Evolutionary conservation across 257 asterid species (phyloP).

Genomic region (Solanum neorickii): DNA sequence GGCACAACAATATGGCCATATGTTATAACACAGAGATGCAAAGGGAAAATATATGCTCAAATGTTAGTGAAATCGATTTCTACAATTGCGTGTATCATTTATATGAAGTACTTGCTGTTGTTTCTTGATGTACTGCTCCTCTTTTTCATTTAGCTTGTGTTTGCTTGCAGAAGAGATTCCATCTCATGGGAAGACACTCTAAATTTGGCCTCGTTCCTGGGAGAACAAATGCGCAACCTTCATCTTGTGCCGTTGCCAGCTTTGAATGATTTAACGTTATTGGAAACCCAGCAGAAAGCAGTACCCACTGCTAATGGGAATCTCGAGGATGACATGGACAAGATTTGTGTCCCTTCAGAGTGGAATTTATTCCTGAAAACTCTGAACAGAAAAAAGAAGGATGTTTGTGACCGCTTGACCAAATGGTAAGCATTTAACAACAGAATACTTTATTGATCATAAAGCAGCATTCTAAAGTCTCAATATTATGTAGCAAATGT

Average conservation of each 20-base stretch:
- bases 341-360: slow-evolving; percentile 34
- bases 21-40: slow-evolving; percentile 78
- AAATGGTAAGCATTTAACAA: slow-evolving; percentile 51
- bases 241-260: slow-evolving; percentile 62
- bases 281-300: slow-evolving; percentile 21
- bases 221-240: slow-evolving; percentile 77
- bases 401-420: slow-evolving; percentile 38
- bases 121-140: slow-evolving; percentile 1
- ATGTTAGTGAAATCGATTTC: slow-evolving; percentile 39
- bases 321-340: slow-evolving; percentile 15
- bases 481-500: background rate
- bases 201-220: slow-evolving; percentile 75
- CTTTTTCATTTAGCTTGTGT: slow-evolving; percentile 2
- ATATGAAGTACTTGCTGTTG: background rate
- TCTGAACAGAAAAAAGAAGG: slow-evolving; percentile 57
- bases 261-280: slow-evolving; percentile 13
- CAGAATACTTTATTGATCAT: background rate
- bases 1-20: slow-evolving; percentile 63
- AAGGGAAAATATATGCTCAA: slow-evolving; percentile 75
- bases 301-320: slow-evolving; percentile 27
- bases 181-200: slow-evolving; percentile 53
- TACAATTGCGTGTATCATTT: background rate
- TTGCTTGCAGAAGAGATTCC: slow-evolving; percentile 61
- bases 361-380: slow-evolving; percentile 44
- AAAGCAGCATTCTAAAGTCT: background rate